Base-by-base conservation (phyloP, 1,139 yeast species). In the Geotrichum carabidarum region DNA sequence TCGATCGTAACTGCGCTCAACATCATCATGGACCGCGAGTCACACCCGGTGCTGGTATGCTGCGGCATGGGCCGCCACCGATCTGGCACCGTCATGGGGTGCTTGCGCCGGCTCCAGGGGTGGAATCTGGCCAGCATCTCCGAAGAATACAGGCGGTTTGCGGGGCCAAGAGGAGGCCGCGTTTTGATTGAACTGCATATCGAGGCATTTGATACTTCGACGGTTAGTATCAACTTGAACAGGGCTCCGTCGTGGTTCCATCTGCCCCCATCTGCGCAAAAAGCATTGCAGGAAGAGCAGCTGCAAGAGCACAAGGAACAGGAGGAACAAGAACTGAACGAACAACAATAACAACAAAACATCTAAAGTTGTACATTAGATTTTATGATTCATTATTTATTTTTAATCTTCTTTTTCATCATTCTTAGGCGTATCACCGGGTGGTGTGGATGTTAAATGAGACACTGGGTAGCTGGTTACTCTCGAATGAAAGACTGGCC, bases 41-140 rank as follows among this genome's bases (percentile, higher is more conserved):
- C 84, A 66, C 87, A 88, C 64, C 98, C 99, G 0, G 64, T 91
- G 59, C 73, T 93, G 51, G 93, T 90, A 7, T 91, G 98, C 70
- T 93, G 98, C 66, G 96, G 97, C 11, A 91, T 91, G 98, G 99
- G 99, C 0, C 76, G 98, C 62, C 98, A 93, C 69, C 78, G 98
- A 58, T 90, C 97, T 0, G 99, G 99, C 0, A 90, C 97, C 0
- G 96, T 93, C 1, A 81, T 93, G 55, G 99, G 99, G 0, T 93
- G 98, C 69, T 74, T 93, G 50, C 75, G 99, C 60, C 77, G 96
- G 59, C 72, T 93, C 32, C 96, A 91, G 74, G 93, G 95, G 18
- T 93, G 99, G 99, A 93, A 93, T 66, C 74, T 91, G 66, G 96
- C 98, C 11, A 79, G 95, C 70, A 94, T 91, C 1, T 82, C 91